Percentiles rank a stretch among this genome's conserved stretches.
phyloP scores from a whole-genome alignment of 2,329 filamentous ascomycete genomes.

The Fonsecaea nubica region DNA sequence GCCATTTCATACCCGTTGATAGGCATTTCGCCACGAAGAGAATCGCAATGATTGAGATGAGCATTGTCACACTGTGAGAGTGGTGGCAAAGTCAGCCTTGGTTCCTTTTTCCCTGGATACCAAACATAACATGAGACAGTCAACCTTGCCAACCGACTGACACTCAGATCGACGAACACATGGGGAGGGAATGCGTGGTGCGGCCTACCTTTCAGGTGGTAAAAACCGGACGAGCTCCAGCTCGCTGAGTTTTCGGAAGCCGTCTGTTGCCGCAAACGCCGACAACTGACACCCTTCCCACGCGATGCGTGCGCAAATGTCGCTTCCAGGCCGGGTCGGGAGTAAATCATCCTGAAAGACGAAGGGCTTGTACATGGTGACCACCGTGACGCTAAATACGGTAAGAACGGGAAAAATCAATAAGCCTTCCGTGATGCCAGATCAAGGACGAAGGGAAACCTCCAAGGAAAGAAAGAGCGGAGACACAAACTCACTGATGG shows the following conservation, averaged over 20 bases:
- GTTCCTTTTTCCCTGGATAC: neutral
- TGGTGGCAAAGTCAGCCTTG: neutral
- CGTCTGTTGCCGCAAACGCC: constrained; percentile 21
- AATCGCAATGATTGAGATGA: constrained; percentile 20
- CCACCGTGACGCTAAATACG: constrained; percentile 11
- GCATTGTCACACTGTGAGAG: constrained; percentile 16
- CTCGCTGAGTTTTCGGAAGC: constrained; percentile 21
- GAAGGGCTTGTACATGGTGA: constrained; percentile 24
- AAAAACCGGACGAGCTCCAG: constrained; percentile 18
- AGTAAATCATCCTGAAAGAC: constrained; percentile 16
- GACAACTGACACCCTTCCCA: constrained; percentile 21
- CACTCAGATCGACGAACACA: neutral
- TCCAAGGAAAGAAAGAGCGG: neutral
- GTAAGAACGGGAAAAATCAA: neutral
- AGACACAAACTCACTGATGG: constrained; percentile 17
- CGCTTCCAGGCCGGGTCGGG: constrained; percentile 9
- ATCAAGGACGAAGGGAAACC: neutral
- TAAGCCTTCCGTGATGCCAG: constrained; percentile 1
- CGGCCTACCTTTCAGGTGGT: constrained; percentile 24
- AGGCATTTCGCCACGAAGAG: constrained; percentile 23
- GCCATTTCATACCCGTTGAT: constrained; percentile 19
- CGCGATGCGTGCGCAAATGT: constrained; percentile 10
- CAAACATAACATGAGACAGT: neutral
- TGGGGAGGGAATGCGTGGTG: neutral
- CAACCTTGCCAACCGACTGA: neutral